phyloP scores from a whole-genome alignment of 768 basidiomycete species.

The Lactarius vividus region DNA sequence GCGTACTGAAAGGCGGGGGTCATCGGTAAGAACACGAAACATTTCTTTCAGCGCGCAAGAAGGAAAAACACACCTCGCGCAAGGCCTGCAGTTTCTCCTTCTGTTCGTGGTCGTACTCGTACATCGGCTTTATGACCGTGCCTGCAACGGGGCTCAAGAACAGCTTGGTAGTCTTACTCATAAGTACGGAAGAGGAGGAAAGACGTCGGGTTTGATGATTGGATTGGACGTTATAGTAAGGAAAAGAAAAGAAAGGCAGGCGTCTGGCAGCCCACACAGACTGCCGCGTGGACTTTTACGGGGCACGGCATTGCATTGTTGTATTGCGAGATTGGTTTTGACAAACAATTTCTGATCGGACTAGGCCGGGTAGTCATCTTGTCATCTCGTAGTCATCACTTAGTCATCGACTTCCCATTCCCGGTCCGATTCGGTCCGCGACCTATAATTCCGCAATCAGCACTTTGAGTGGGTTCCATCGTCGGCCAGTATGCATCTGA shows the following conservation, averaged over 20 bases:
- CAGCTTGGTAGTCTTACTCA: constrained; percentile 46
- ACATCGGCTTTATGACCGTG: constrained; percentile 51
- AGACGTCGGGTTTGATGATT: background rate
- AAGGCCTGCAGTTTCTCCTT: constrained; percentile 55
- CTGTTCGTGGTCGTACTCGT: constrained; percentile 65
- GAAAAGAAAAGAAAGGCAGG: background rate
- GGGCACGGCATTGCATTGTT: constrained; percentile 11
- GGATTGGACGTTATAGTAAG: background rate
- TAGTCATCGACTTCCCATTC: background rate
- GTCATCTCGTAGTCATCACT: no score
- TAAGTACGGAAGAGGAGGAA: constrained; percentile 24
- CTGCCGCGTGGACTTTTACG: constrained; percentile 6
- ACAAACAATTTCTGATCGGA: constrained; percentile 2
- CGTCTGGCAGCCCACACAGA: background rate
- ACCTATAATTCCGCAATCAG: background rate
- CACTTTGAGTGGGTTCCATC: background rate
- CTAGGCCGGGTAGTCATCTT: background rate
- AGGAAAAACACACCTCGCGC: constrained; percentile 48
- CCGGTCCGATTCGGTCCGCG: background rate
- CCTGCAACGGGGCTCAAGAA: constrained; percentile 55
- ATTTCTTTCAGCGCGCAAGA: background rate
- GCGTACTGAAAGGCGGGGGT: constrained; percentile 52
- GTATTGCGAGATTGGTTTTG: constrained; percentile 3
- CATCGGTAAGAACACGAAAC: background rate
- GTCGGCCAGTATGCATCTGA: constrained; percentile 79